Evolutionary conservation across 305 asterid species (phyloP).

Genomic region (Fraxinus albicans): DNA sequence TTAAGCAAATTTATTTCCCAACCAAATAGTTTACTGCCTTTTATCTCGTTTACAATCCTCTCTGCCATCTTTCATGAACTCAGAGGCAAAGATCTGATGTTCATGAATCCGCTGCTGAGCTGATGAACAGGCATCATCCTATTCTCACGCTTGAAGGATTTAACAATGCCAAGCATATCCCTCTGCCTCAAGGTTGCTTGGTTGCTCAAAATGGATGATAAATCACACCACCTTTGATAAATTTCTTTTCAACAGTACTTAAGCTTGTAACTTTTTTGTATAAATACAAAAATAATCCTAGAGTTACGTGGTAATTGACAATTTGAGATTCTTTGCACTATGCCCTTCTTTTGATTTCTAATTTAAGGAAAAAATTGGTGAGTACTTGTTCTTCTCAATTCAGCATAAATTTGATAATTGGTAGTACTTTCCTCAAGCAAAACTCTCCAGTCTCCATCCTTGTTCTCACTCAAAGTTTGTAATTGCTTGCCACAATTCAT

Average conservation of each 20-base stretch:
- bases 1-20: not conserved
- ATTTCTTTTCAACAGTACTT: not conserved
- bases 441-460: not conserved
- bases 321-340: not conserved
- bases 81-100: not conserved
- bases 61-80: not conserved
- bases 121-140: not conserved
- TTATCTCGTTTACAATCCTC: not conserved
- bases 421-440: not conserved
- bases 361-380: not conserved
- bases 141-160: not conserved
- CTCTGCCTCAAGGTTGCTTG: not conserved
- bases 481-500: not conserved
- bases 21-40: not conserved
- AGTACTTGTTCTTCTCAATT: not conserved
- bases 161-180: not conserved
- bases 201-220: not conserved
- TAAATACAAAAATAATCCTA: not conserved
- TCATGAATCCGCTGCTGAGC: not conserved
- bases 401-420: not conserved
- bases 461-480: not conserved
- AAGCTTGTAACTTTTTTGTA: not conserved
- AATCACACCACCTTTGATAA: not conserved
- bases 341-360: not conserved
- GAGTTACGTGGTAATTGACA: not conserved